Evolutionary conservation across 441 rosid species (phyloP).

Genomic region (Syzygium malaccense): DNA sequence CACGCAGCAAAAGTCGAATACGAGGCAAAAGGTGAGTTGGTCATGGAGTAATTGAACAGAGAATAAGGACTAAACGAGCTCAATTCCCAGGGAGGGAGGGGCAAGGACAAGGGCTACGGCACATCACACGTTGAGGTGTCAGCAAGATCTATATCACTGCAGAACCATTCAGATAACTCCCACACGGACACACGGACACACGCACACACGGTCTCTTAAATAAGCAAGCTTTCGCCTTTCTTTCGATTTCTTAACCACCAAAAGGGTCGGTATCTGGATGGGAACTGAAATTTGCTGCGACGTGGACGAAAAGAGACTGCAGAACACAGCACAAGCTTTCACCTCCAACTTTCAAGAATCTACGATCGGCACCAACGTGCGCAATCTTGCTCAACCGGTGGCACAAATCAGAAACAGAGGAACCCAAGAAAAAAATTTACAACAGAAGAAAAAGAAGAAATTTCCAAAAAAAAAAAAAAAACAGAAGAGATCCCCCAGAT

Average conservation of each 20-base stretch:
- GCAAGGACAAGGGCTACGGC: neutral
- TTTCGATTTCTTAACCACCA: neutral
- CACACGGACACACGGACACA: neutral
- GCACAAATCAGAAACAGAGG: neutral
- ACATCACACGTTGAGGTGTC: neutral
- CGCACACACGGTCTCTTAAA: neutral
- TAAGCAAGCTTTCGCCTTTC: neutral
- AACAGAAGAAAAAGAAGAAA: neutral
- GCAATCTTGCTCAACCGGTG: neutral
- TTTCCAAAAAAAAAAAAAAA: neutral
- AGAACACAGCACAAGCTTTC: neutral
- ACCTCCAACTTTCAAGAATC: neutral
- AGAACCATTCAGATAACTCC: neutral
- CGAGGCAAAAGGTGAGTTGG: neutral
- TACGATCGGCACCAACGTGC: neutral
- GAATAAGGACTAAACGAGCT: neutral
- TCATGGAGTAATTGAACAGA: neutral
- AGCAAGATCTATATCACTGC: neutral
- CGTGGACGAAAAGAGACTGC: neutral
- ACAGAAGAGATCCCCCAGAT: neutral
- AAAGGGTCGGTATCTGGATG: neutral
- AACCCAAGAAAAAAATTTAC: neutral
- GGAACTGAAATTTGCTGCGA: neutral
- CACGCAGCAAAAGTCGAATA: neutral
- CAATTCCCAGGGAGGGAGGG: neutral